These are phyloP conservation scores for Aureobasidium pullulans DNA, from an alignment of 2,329 filamentous ascomycete genomes.

Conservation along the genomic window DNA sequence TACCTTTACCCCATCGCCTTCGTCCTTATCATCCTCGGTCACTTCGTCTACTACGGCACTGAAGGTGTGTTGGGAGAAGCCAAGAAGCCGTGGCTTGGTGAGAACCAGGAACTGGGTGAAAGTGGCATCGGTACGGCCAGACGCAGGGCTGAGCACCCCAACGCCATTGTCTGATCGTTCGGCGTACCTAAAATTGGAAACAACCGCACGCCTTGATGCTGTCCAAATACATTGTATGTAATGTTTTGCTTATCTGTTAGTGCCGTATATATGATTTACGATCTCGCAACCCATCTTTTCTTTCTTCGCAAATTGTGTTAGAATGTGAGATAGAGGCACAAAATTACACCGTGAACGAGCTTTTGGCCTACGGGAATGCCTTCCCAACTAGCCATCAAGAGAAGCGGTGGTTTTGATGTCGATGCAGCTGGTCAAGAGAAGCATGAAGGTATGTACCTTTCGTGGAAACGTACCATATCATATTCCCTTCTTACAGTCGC, in stretches of 20 bases:
- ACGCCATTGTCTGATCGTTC: constrained; percentile 2
- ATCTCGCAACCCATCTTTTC: not conserved
- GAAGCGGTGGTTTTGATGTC: no score
- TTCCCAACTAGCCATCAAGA: no score
- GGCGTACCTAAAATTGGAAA: not conserved
- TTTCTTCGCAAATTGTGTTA: not conserved
- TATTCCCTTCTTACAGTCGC: no score
- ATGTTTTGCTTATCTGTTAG: not conserved
- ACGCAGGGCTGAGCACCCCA: constrained; percentile 41
- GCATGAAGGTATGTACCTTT: no score
- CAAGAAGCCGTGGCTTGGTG: constrained; percentile 90
- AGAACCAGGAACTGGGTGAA: constrained; percentile 74
- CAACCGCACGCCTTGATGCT: not conserved
- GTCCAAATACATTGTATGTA: not conserved
- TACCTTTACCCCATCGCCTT: constrained; percentile 95
- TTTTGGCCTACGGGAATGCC: no score
- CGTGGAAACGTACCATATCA: no score
- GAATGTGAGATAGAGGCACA: no score
- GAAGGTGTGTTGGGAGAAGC: constrained; percentile 78
- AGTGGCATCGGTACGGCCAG: constrained; percentile 80
- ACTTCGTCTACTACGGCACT: constrained; percentile 80
- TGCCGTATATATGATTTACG: not conserved
- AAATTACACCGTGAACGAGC: no score
- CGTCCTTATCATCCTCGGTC: constrained; percentile 78
- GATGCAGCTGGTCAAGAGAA: no score